These are phyloP conservation scores for Orbilia brochopaga DNA, from an alignment of 2,329 filamentous ascomycete genomes.

Conservation along the genomic window DNA sequence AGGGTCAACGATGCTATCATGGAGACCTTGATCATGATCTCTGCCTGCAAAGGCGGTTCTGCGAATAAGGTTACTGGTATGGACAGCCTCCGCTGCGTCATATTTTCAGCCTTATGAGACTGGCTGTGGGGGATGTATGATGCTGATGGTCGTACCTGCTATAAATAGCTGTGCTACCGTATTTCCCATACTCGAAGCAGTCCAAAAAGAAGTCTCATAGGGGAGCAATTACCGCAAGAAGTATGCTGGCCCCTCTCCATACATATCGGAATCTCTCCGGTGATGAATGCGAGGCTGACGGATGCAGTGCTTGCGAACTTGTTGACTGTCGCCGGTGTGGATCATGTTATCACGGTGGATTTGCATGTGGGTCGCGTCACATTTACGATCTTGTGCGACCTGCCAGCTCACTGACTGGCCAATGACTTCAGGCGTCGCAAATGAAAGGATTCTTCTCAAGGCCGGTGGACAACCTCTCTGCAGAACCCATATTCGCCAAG, in stretches of 20 bases:
- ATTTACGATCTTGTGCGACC: slow-evolving; percentile 21
- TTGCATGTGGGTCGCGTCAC: slow-evolving; percentile 70
- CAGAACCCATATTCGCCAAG: slow-evolving; percentile 89
- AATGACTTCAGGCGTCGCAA: slow-evolving; percentile 70
- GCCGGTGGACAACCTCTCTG: slow-evolving; percentile 95
- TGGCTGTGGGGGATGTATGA: slow-evolving; percentile 8
- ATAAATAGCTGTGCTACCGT: slow-evolving; percentile 76
- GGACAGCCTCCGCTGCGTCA: slow-evolving; percentile 56
- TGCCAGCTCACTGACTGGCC: slow-evolving; percentile 33
- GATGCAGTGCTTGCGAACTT: slow-evolving; percentile 81
- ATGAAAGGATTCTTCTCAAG: slow-evolving; percentile 99
- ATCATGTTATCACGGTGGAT: slow-evolving; percentile 97
- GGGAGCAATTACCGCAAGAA: slow-evolving; percentile 92
- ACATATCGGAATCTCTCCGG: slow-evolving; percentile 1
- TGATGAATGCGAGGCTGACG: slow-evolving; percentile 9
- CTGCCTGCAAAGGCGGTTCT: slow-evolving; percentile 95
- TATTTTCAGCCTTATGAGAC: slow-evolving; percentile 51
- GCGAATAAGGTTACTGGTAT: slow-evolving; percentile 94
- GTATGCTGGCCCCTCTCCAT: slow-evolving; percentile 47
- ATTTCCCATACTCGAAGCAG: slow-evolving; percentile 98
- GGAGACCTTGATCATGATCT: slow-evolving; percentile 99
- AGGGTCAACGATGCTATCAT: slow-evolving; percentile 97
- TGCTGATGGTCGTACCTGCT: slow-evolving; percentile 23
- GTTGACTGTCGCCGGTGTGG: slow-evolving; percentile 88
- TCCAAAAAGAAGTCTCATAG: slow-evolving; percentile 99